phyloP scores from a whole-genome alignment of 345 rosid genomes.

The Theobroma cacao region DNA sequence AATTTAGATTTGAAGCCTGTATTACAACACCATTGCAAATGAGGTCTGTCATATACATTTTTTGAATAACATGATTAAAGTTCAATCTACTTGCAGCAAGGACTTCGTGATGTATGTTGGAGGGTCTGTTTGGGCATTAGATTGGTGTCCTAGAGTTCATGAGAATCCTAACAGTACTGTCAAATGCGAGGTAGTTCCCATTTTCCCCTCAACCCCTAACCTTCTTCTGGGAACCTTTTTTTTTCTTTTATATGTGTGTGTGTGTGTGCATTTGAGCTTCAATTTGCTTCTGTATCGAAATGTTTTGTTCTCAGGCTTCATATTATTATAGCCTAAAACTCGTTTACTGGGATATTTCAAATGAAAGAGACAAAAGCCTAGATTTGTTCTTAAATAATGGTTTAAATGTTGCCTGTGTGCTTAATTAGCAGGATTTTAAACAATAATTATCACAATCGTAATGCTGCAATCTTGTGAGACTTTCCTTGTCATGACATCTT shows the following conservation, averaged over 20 bases:
- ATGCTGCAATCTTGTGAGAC: background rate
- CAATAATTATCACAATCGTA: background rate
- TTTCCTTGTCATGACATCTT: background rate
- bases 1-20: background rate
- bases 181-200: conserved; percentile 64
- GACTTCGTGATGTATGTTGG: conserved; percentile 83
- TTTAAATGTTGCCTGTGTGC: background rate
- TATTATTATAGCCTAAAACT: background rate
- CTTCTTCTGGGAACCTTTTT: background rate
- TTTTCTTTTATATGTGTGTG: background rate
- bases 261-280: background rate
- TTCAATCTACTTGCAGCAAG: conserved; percentile 51
- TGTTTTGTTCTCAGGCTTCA: background rate
- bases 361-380: background rate
- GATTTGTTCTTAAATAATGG: background rate
- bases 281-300: background rate
- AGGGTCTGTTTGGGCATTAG: conserved; percentile 89
- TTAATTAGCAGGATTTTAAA: background rate
- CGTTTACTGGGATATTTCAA: background rate
- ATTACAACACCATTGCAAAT: background rate
- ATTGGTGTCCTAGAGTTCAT: conserved; percentile 84
- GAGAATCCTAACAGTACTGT: conserved; percentile 38
- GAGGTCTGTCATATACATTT: background rate
- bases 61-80: background rate
- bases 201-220: background rate